Conservation (phyloP, 1,139 yeast genomes). For the Geotrichum macrosporum region DNA sequence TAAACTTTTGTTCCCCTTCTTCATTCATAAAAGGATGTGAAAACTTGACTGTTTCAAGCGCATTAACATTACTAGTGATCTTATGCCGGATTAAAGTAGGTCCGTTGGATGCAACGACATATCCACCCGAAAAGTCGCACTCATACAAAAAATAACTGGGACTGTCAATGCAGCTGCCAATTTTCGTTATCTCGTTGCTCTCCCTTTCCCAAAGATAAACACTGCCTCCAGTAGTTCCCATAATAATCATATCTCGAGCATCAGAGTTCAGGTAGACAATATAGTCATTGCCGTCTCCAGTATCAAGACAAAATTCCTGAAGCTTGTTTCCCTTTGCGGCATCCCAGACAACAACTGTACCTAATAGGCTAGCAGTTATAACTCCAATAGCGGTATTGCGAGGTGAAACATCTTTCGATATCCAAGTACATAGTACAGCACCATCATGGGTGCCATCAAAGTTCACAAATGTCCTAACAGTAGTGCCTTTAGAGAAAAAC, state of each 20-base stretch:
- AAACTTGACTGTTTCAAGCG: constrained; percentile 2
- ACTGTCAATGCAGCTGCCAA: constrained; percentile 4
- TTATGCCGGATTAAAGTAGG: constrained; percentile 9
- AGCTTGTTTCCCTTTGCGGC: constrained; percentile 22
- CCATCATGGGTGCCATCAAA: constrained; percentile 30
- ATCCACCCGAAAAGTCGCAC: constrained; percentile 29
- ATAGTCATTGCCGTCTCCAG: constrained; percentile 9
- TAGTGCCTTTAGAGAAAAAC: constrained; percentile 33
- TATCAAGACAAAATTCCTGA: constrained; percentile 21
- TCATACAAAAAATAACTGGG: constrained; percentile 17
- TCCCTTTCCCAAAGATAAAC: constrained; percentile 15
- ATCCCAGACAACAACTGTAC: constrained; percentile 31
- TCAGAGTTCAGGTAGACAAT: constrained; percentile 30
- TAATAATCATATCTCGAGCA: constrained; percentile 24
- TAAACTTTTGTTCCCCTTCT: no score
- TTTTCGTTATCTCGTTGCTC: not conserved
- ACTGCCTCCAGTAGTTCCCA: constrained; percentile 19
- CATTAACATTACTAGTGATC: not conserved
- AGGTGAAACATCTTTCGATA: constrained; percentile 32
- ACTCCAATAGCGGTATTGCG: constrained; percentile 26
- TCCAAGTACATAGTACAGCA: constrained; percentile 34
- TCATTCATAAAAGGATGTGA: not conserved
- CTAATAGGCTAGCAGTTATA: constrained; percentile 32
- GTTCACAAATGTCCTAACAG: constrained; percentile 31
- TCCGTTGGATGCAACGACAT: constrained; percentile 23